Evolutionary conservation across 345 rosid species (phyloP).

Genomic region (Psidium friedrichsthalianum): DNA sequence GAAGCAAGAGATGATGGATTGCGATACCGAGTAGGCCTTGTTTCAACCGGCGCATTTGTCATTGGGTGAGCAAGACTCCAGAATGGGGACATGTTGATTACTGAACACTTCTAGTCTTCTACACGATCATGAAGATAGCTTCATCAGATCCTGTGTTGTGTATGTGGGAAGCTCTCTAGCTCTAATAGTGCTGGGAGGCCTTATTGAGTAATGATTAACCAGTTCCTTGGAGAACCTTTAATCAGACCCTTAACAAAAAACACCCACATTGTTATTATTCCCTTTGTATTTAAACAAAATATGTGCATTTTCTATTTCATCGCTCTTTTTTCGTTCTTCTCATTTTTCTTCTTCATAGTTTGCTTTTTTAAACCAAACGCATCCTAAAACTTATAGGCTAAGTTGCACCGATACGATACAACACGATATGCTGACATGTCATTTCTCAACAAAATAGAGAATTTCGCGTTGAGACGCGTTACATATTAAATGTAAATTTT

Average conservation of each 20-base stretch:
- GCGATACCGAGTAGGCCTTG: not conserved
- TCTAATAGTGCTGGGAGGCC: not conserved
- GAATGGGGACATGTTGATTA: not conserved
- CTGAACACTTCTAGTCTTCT: not conserved
- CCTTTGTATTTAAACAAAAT: too few species aligned
- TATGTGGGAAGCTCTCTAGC: not conserved
- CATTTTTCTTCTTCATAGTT: fast-evolving
- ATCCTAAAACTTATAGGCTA: not conserved
- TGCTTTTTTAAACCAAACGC: fast-evolving
- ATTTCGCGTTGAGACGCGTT: too few species aligned
- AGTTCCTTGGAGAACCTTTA: not conserved
- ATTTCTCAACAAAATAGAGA: too few species aligned
- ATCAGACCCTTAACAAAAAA: not conserved
- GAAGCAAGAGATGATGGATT: not conserved
- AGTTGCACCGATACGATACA: too few species aligned
- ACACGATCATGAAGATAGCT: not conserved
- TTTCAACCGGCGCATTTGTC: not conserved
- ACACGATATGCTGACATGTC: too few species aligned
- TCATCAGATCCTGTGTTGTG: not conserved
- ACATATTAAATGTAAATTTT: too few species aligned
- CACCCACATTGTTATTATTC: not conserved
- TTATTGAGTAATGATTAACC: too few species aligned
- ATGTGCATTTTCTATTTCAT: not conserved
- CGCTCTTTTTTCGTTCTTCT: not conserved
- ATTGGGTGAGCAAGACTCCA: not conserved